Evolutionary conservation across 805 yeast species (phyloP), one percentile per base, ranked within the genome.

Genomic region (Kodamaea neixiangensis): DNA sequence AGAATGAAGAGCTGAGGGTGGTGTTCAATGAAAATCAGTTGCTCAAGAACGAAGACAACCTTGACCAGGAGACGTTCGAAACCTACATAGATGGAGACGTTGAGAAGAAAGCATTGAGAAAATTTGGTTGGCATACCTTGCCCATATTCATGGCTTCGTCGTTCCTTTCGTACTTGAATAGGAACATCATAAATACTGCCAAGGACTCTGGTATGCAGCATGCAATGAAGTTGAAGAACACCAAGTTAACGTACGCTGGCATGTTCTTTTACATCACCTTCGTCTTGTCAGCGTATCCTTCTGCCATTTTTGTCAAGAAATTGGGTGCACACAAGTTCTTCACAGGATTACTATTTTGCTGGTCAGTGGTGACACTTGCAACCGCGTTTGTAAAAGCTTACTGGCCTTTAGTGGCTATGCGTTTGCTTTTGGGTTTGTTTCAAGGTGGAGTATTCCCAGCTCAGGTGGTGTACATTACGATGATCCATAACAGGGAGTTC

Each of bases 391-490:
- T 15, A 13, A 44, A 29, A 7, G 17, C 29, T 2, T 44, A 44
- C 31, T 31, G 38, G 37, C 47, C 35, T 6, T 33, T 51, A 10
- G 45, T 53, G n/a, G 51, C 49, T 3, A 18, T 50, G 35, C 43
- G 56, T 15, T 33, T 40, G 14, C 39, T 53, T 7, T 44, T 53
- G 42, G 56, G 54, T 2, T 39, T 44, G 13, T 39, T 47, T 31
- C 53, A 53, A 19, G 49, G 51, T 13, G 54, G 51, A 5, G 56
- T 53, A 22, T 50, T 49, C 21, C 56, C 56, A 3, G 50, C 51
- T 6, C 47, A 44, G 31, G 40, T 44, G 29, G 47, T 44, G 14
- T 44, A 44, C 40, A 44, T 44, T 18, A 44, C 47, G 17, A 31
- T 44, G 47, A 18, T 44, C 31, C 47, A 44, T 17, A 44, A 44